Evolutionary conservation across 2,329 filamentous ascomycete genomes (phyloP).

Genomic region (Whalleya microplaca): DNA sequence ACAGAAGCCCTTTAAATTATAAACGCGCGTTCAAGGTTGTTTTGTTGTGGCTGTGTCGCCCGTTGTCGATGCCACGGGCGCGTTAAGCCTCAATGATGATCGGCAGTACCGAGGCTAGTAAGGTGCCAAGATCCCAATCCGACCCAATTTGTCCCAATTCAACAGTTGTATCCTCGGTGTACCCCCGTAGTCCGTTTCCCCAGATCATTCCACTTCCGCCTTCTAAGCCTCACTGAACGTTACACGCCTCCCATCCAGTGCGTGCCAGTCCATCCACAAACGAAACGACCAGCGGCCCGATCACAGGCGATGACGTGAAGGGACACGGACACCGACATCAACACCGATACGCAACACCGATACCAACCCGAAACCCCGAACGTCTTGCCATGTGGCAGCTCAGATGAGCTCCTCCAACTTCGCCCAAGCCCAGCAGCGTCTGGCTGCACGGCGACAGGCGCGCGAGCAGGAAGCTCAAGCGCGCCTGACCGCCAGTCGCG

Average conservation of each 20-base stretch:
- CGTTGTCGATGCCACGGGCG: no score
- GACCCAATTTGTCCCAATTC: conserved; percentile 15
- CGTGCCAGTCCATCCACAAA: neutral
- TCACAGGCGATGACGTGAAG: conserved; percentile 10
- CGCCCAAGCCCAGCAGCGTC: conserved; percentile 84
- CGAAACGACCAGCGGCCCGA: neutral
- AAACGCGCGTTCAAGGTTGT: no score
- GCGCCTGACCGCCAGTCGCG: conserved; percentile 53
- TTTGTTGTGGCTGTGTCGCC: no score
- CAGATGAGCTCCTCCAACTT: conserved; percentile 68
- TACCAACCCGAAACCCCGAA: conserved; percentile 1
- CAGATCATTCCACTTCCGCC: conserved; percentile 12
- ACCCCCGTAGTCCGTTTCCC: conserved; percentile 16
- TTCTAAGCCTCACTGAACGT: conserved; percentile 29
- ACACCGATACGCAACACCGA: neutral
- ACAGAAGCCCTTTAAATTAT: no score
- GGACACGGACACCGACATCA: conserved; percentile 8
- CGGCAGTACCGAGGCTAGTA: conserved; percentile 20
- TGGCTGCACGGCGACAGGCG: conserved; percentile 77
- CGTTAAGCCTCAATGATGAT: no score
- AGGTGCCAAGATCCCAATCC: conserved; percentile 7
- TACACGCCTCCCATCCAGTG: conserved; percentile 5
- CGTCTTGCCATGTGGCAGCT: conserved; percentile 20
- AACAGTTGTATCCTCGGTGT: conserved; percentile 19
- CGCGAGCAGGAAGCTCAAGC: conserved; percentile 70